Evolutionary conservation across 371 early-diverging fungal genomes (phyloP).

Genomic region (Fennellomyces sp.): DNA sequence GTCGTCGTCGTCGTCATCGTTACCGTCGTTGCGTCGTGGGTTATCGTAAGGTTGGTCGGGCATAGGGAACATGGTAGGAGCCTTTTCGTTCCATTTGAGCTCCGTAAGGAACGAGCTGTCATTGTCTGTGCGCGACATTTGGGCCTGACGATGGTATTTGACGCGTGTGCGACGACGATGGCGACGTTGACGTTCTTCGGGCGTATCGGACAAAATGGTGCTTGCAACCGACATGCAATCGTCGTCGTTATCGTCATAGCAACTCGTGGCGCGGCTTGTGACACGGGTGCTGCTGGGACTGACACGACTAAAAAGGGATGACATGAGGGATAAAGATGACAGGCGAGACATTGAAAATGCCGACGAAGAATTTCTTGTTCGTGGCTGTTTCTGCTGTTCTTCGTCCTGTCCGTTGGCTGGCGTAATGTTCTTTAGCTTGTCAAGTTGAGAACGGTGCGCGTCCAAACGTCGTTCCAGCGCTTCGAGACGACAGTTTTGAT

Average conservation of each 20-base stretch:
- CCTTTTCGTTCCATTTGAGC: slow-evolving; percentile 1
- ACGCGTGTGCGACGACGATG: slow-evolving; percentile 21
- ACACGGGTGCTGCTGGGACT: slow-evolving; percentile 11
- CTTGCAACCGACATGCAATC: slow-evolving; percentile 8
- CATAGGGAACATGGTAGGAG: not conserved
- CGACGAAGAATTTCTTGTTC: slow-evolving; percentile 6
- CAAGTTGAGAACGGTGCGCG: slow-evolving; percentile 13
- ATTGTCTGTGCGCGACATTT: not conserved
- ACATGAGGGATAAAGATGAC: slow-evolving; percentile 34
- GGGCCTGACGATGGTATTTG: slow-evolving; percentile 14
- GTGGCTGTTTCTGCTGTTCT: slow-evolving; percentile 4
- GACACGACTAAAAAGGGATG: slow-evolving; percentile 36
- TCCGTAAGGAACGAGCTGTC: not conserved
- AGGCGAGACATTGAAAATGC: slow-evolving; percentile 32
- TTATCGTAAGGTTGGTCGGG: not conserved
- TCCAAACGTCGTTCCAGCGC: slow-evolving; percentile 38
- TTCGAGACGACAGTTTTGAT: slow-evolving; percentile 29
- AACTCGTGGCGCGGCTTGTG: not conserved
- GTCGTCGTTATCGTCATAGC: slow-evolving; percentile 13
- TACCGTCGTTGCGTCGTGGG: not conserved
- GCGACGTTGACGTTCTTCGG: slow-evolving; percentile 10
- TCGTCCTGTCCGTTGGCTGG: not conserved
- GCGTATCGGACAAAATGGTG: slow-evolving; percentile 1
- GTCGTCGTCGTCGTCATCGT: not conserved
- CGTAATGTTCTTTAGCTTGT: slow-evolving; percentile 12